Percentiles rank a stretch among this genome's conserved stretches.
These are phyloP conservation scores for Rhododendron kiyosumense DNA, from an alignment of 148 eudicot genomes.

Conservation along the genomic window DNA sequence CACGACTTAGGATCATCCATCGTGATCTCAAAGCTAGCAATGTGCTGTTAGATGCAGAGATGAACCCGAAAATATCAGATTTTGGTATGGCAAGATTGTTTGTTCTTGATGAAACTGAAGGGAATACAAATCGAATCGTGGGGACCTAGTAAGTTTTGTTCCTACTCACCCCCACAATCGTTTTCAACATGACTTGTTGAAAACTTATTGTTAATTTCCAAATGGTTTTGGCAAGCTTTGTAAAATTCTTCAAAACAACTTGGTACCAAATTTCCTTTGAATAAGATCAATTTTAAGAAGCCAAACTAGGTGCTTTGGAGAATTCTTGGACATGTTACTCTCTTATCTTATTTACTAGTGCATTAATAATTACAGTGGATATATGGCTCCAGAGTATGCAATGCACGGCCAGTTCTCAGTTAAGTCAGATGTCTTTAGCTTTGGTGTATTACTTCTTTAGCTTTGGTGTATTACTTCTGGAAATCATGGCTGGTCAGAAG, in stretches of 20 bases:
- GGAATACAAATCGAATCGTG: too few relatives aligned
- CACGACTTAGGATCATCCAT: constrained; percentile 49
- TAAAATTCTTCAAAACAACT: background rate
- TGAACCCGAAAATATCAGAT: constrained; percentile 58
- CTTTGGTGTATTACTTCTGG: background rate
- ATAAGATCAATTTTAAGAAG: background rate
- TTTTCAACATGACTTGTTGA: background rate
- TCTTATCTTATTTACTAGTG: background rate
- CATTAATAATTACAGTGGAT: background rate
- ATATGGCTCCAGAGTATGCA: constrained; percentile 10
- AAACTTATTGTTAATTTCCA: background rate
- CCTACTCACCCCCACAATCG: background rate
- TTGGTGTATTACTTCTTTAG: background rate
- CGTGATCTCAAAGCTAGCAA: constrained; percentile 57
- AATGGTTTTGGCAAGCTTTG: background rate
- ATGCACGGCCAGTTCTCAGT: constrained; percentile 4
- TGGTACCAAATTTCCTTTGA: background rate
- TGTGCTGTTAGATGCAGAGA: constrained; percentile 31
- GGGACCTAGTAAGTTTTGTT: too few relatives aligned
- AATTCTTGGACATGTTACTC: background rate
- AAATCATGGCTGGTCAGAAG: background rate
- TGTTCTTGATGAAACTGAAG: constrained; percentile 37
- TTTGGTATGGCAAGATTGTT: constrained; percentile 55
- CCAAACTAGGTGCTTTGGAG: background rate
- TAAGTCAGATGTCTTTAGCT: background rate